phyloP scores from a whole-genome alignment of 257 asterid genomes.

The Buddleja alternifolia region DNA sequence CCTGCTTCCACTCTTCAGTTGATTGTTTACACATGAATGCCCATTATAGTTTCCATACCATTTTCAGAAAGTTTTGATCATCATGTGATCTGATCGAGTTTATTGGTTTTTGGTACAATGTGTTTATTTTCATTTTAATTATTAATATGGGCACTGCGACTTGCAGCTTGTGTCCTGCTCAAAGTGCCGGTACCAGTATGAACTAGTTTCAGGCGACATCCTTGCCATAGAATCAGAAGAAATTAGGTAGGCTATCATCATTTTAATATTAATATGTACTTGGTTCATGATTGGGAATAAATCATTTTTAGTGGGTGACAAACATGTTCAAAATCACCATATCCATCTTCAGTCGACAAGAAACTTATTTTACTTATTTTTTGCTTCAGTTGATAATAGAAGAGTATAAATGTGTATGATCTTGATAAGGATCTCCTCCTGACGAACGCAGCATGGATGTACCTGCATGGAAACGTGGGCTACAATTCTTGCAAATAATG shows the following conservation, averaged over 20 bases:
- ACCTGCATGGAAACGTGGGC: conserved; percentile 93
- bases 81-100: no score
- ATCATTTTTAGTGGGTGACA: neutral
- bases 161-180: conserved; percentile 88
- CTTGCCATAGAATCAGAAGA: conserved; percentile 84
- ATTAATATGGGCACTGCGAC: conserved; percentile 24
- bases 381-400: conserved; percentile 37
- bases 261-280: neutral
- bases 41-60: no score
- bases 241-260: conserved; percentile 57
- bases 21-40: neutral
- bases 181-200: conserved; percentile 90
- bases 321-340: conserved; percentile 28
- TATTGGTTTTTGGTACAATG: no score
- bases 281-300: conserved; percentile 19
- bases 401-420: conserved; percentile 41
- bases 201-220: conserved; percentile 85
- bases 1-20: neutral
- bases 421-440: conserved; percentile 99
- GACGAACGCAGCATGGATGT: conserved; percentile 99
- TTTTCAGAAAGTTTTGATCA: conserved; percentile 1
- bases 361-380: conserved; percentile 14
- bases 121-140: conserved; percentile 25
- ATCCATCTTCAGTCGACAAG: conserved; percentile 17
- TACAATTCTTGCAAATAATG: conserved; percentile 66